phyloP scores from a whole-genome alignment of 176 grass and related monocot genomes.

The Chloris gayana region DNA sequence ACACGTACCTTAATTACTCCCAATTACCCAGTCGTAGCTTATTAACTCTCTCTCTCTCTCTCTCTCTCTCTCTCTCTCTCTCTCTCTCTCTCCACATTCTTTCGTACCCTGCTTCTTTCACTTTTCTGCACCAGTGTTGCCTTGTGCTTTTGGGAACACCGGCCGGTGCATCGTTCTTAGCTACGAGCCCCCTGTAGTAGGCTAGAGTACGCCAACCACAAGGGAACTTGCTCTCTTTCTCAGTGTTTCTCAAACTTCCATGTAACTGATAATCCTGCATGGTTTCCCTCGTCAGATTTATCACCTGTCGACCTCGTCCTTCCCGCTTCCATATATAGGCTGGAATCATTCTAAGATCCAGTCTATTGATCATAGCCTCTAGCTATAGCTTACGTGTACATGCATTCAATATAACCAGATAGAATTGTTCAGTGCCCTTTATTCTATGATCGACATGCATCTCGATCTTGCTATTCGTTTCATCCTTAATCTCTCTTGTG shows the following conservation, averaged over 20 bases:
- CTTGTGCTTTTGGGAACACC: constrained; percentile 57
- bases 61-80: no score
- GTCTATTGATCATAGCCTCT: background rate
- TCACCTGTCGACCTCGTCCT: constrained; percentile 1
- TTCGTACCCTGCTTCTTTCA: constrained; percentile 45
- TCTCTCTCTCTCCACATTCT: constrained; percentile 23
- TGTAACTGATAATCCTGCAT: constrained; percentile 29
- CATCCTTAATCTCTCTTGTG: no score
- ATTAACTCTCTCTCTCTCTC: background rate
- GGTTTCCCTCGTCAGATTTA: background rate
- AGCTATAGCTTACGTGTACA: constrained; percentile 25
- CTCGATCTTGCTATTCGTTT: no score
- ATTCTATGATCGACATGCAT: constrained; percentile 14
- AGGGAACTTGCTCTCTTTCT: background rate
- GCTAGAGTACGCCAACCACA: background rate
- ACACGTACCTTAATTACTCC: background rate
- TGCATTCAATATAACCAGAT: background rate
- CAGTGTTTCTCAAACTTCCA: constrained; percentile 46
- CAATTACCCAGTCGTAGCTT: background rate
- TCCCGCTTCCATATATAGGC: constrained; percentile 25
- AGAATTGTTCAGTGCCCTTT: constrained; percentile 9
- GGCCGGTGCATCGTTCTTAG: constrained; percentile 23
- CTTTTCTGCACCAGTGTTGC: constrained; percentile 45
- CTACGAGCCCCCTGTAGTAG: background rate
- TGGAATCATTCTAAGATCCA: constrained; percentile 34